Evolutionary conservation across 2,329 filamentous ascomycete genomes (phyloP).

Genomic region (Dactylella cylindrospora): DNA sequence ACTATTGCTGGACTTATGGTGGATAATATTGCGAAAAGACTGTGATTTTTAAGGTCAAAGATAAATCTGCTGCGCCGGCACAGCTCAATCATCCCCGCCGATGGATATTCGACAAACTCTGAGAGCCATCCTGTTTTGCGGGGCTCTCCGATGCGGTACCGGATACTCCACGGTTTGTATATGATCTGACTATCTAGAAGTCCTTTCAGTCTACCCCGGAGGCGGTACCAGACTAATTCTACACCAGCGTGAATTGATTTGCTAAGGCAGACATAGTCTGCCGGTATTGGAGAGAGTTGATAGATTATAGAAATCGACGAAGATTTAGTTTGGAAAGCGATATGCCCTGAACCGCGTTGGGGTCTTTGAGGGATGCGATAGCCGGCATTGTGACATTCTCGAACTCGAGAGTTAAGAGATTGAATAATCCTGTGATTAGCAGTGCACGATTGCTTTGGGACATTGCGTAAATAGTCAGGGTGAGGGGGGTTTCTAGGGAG

Average conservation of each 20-base stretch:
- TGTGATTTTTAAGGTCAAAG: conserved; percentile 17
- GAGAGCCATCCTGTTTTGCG: conserved; percentile 22
- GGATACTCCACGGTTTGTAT: conserved; percentile 9
- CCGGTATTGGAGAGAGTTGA: conserved; percentile 28
- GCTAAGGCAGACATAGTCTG: conserved; percentile 25
- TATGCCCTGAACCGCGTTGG: background rate
- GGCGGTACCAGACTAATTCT: conserved; percentile 7
- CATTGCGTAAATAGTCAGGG: too few species aligned
- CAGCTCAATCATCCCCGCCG: conserved; percentile 11
- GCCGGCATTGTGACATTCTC: conserved; percentile 17
- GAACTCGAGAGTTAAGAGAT: conserved; percentile 10
- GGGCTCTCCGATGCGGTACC: conserved; percentile 5
- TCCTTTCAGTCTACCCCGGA: conserved; percentile 8
- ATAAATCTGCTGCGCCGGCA: conserved; percentile 19
- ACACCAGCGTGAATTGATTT: conserved; percentile 17
- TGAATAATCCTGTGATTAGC: too few species aligned
- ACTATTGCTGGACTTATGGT: conserved; percentile 12
- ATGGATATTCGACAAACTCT: conserved; percentile 20
- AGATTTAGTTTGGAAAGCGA: too few species aligned
- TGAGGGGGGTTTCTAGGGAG: conserved; percentile 31
- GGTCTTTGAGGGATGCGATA: background rate
- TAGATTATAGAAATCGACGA: conserved; percentile 24
- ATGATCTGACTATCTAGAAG: conserved; percentile 16
- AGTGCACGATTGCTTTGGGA: too few species aligned
- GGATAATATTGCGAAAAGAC: conserved; percentile 5